Conservation (phyloP, 2,329 filamentous ascomycete genomes). For the Ceratocystiopsis sp. region DNA sequence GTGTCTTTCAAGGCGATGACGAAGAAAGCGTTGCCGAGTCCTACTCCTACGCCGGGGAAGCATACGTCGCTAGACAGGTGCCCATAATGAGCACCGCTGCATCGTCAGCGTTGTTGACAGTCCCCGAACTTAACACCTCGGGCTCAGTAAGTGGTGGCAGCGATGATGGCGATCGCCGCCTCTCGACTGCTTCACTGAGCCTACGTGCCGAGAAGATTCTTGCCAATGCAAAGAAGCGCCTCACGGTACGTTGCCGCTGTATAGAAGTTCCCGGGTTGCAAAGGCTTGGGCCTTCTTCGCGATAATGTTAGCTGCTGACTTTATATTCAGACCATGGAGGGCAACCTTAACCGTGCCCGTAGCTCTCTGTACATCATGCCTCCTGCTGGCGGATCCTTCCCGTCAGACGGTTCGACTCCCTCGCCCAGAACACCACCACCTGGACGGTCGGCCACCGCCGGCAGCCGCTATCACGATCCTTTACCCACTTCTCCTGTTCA, state of each 20-base stretch:
- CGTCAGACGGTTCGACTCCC: constrained; percentile 34
- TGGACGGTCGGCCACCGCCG: constrained; percentile 21
- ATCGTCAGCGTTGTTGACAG: constrained; percentile 2
- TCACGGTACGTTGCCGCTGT: constrained; percentile 47
- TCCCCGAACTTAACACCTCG: constrained; percentile 10
- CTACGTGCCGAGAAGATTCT: constrained; percentile 78
- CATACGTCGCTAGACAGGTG: constrained; percentile 16
- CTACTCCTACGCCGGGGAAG: constrained; percentile 35
- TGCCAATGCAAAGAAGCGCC: constrained; percentile 75
- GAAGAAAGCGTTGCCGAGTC: constrained; percentile 48
- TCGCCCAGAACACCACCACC: constrained; percentile 28
- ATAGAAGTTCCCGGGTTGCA: too few relatives aligned
- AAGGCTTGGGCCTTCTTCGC: background rate
- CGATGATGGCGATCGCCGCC: constrained; percentile 19
- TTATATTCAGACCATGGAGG: constrained; percentile 64
- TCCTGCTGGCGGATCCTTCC: constrained; percentile 49
- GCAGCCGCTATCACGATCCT: constrained; percentile 13
- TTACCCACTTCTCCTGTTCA: constrained; percentile 26
- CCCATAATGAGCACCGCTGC: constrained; percentile 4
- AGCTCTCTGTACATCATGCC: constrained; percentile 45
- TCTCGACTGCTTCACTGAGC: constrained; percentile 43
- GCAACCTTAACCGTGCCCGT: constrained; percentile 64
- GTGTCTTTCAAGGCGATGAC: constrained; percentile 49
- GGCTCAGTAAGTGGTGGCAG: constrained; percentile 16
- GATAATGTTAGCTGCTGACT: background rate